Base-by-base conservation (phyloP, 2,329 filamentous ascomycete genomes). In the Microcyclospora tardicrescens region DNA sequence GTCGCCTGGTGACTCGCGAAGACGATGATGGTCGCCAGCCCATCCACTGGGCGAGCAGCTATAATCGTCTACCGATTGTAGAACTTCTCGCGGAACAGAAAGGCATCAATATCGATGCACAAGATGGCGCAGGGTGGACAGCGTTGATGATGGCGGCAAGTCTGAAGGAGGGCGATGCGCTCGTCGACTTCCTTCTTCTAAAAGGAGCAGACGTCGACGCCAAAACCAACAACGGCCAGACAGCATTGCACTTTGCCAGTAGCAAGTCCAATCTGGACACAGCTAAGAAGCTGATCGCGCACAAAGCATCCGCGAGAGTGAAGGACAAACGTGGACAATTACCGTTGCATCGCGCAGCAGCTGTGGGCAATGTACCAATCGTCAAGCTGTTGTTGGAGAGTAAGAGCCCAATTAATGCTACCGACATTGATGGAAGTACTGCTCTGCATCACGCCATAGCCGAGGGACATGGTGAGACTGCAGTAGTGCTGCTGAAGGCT, bases 1-100 rank as follows among this genome's bases (percentile, higher is more conserved):
- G 83, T 2, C 87, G 83, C 53, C 73, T 93, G 30, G 79, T 84
- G 16, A 69, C 66, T 41, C 76, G 78, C 53, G 68, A 66, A 54
- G 91, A 98, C 54, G 80, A 84, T 35, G 91, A 98, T 59, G 84
- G 85, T 12, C 83, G 91, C 33, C 74, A 94, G 29, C 80, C 91
- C 2, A 77, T 96, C 41, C 91, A 98, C 68, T 98, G 91, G 91
- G 89, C 91, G 0, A 76, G 78, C 2, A 91, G 87, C 15, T 81
- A 83, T 60, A 93, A 91, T 58, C 79, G 77, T 49, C 63, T 80
- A 6, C 73, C 79, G 16, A 85, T 95, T 42, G 77, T 84, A 13
- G 69, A 81, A 36, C 58, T 89, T 14, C 68, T 96, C 3, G 71
- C 81, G 2, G 71, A 82, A 40, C 68, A 70, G 44, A 79, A 79